Conservation (phyloP, 176 grass and related monocot genomes). For the Alopecurus myosuroides region DNA sequence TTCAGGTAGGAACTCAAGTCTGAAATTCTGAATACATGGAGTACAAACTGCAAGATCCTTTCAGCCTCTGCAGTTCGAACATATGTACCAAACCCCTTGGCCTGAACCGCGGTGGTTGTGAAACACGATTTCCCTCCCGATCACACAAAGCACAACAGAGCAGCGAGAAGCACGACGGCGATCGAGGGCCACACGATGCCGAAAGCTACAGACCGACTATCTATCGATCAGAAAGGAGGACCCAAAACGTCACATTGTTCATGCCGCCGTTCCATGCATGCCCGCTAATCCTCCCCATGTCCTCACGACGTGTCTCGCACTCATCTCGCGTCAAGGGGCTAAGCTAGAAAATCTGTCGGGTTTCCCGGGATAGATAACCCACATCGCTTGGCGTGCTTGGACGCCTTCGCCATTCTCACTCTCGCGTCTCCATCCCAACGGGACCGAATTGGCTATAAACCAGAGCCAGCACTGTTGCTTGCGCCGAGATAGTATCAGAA, state of each 20-base stretch:
- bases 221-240: neutral
- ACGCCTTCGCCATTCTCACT: neutral
- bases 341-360: neutral
- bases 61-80: neutral
- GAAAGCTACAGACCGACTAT: neutral
- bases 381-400: neutral
- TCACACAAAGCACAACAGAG: neutral
- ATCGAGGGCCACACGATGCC: neutral
- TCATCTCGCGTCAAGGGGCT: neutral
- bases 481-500: neutral
- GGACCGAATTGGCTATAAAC: neutral
- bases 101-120: neutral
- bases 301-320: neutral
- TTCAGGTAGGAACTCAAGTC: too few species aligned
- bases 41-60: neutral
- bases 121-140: neutral
- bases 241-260: neutral
- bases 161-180: neutral
- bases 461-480: neutral
- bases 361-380: neutral
- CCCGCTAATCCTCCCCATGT: neutral
- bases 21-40: too few species aligned
- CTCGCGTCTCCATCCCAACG: neutral
- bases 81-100: too few species aligned
- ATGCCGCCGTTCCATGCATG: neutral